These are phyloP conservation scores for Drosera capensis DNA, from an alignment of 148 eudicot genomes.

Conservation along the genomic window DNA sequence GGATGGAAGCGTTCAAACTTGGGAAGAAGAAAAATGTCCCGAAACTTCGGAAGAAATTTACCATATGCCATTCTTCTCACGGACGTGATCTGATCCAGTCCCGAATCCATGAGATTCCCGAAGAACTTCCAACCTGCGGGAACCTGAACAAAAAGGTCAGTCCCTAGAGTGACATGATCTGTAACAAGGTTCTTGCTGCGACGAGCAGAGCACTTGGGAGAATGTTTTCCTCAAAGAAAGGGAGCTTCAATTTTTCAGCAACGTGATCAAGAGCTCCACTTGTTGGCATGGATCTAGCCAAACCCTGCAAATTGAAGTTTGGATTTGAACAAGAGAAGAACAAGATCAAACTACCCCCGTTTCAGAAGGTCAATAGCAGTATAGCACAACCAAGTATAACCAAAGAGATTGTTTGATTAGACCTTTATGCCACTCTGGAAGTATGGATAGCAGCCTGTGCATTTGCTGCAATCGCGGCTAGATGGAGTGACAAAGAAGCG, in stretches of 20 bases:
- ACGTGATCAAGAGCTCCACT: slow-evolving; percentile 99
- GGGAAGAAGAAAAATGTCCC: not conserved
- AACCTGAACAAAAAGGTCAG: slow-evolving; percentile 41
- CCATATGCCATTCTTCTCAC: slow-evolving; percentile 99
- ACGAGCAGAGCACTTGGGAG: not conserved
- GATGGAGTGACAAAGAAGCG: too few relatives aligned
- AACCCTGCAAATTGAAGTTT: slow-evolving; percentile 74
- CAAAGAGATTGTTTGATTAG: too few relatives aligned
- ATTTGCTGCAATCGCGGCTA: too few relatives aligned
- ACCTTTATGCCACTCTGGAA: too few relatives aligned
- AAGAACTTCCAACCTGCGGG: slow-evolving; percentile 99
- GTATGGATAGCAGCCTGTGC: too few relatives aligned
- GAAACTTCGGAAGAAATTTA: slow-evolving; percentile 15
- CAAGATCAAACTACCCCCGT: too few relatives aligned
- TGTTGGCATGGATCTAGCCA: slow-evolving; percentile 99
- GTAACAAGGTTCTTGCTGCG: not conserved
- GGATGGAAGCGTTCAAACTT: not conserved
- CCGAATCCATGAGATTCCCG: slow-evolving; percentile 99
- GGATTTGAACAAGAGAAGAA: too few relatives aligned
- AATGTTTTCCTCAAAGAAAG: slow-evolving; percentile 71
- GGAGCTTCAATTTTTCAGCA: slow-evolving; percentile 71
- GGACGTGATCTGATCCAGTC: slow-evolving; percentile 97
- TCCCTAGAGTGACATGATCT: slow-evolving; percentile 5
- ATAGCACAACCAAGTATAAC: too few relatives aligned
- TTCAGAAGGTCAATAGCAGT: too few relatives aligned